Evolutionary conservation across 2,329 filamentous ascomycete species (phyloP).

Genomic region (Immersiporthe knoxdaviesiana): DNA sequence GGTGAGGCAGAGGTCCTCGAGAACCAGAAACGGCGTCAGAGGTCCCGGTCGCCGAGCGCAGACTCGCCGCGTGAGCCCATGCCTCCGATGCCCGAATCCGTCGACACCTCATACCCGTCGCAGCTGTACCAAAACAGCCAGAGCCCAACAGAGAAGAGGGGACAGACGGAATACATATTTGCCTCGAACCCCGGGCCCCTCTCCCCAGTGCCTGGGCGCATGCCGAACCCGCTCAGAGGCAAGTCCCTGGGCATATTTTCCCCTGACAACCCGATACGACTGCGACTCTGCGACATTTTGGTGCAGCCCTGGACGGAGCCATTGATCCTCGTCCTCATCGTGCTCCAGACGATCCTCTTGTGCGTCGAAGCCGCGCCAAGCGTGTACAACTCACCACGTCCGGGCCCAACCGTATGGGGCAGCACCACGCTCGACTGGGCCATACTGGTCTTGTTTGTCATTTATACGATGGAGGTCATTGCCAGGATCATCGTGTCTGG

Average conservation of each 20-base stretch:
- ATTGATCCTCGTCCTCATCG: conserved; percentile 81
- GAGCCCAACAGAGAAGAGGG: conserved; percentile 51
- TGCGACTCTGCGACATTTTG: conserved; percentile 77
- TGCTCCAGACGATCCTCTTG: conserved; percentile 86
- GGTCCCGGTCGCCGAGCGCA: conserved; percentile 58
- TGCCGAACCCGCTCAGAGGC: conserved; percentile 80
- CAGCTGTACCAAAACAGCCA: conserved; percentile 43
- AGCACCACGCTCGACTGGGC: conserved; percentile 73
- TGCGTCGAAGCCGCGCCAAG: conserved; percentile 78
- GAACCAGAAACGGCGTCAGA: conserved; percentile 66
- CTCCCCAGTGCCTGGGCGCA: conserved; percentile 40
- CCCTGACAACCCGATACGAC: conserved; percentile 74
- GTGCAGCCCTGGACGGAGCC: conserved; percentile 88
- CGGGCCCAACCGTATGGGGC: conserved; percentile 68
- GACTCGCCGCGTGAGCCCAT: conserved; percentile 56
- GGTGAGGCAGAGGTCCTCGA: conserved; percentile 87
- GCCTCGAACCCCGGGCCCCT: conserved; percentile 38
- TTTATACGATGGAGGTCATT: conserved; percentile 86
- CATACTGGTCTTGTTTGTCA: conserved; percentile 78
- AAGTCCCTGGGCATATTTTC: conserved; percentile 85
- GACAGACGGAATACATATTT: conserved; percentile 39
- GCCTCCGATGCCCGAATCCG: conserved; percentile 46
- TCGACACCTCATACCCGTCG: conserved; percentile 57
- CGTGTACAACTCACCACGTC: conserved; percentile 66
- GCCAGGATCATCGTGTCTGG: conserved; percentile 91